phyloP scores from a whole-genome alignment of 495 filamentous ascomycete genomes.

The Tuber borchii region DNA sequence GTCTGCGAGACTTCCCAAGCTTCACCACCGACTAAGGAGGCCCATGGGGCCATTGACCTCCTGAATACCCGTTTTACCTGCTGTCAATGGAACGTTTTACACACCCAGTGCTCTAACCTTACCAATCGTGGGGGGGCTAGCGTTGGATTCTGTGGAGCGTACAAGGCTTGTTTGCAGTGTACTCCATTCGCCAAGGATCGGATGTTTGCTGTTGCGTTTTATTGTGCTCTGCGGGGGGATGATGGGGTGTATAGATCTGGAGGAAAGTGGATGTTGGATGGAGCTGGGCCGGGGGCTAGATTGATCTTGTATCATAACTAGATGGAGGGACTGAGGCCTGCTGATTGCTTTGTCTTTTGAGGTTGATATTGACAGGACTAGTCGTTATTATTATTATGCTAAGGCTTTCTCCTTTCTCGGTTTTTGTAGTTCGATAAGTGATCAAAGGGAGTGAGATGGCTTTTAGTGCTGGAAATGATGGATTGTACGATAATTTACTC shows the following conservation, averaged over 20 bases:
- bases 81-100: neutral
- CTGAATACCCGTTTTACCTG: neutral
- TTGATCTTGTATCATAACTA: neutral
- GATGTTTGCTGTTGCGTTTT: neutral
- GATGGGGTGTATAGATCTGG: neutral
- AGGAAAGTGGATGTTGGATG: slow-evolving; percentile 1
- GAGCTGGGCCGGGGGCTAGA: neutral
- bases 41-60: neutral
- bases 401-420: no score
- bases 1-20: neutral
- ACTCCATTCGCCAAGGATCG: neutral
- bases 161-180: neutral
- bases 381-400: no score
- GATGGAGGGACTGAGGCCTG: neutral
- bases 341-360: no score
- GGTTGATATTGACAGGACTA: no score
- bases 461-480: no score
- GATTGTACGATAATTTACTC: no score
- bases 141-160: neutral
- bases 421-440: no score
- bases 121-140: neutral
- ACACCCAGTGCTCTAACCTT: neutral
- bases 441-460: no score
- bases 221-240: neutral
- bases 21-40: neutral